Evolutionary conservation across 2,329 filamentous ascomycete genomes (phyloP), one percentile per base, ranked within the genome.

Genomic region (Coniochaeta sp.): DNA sequence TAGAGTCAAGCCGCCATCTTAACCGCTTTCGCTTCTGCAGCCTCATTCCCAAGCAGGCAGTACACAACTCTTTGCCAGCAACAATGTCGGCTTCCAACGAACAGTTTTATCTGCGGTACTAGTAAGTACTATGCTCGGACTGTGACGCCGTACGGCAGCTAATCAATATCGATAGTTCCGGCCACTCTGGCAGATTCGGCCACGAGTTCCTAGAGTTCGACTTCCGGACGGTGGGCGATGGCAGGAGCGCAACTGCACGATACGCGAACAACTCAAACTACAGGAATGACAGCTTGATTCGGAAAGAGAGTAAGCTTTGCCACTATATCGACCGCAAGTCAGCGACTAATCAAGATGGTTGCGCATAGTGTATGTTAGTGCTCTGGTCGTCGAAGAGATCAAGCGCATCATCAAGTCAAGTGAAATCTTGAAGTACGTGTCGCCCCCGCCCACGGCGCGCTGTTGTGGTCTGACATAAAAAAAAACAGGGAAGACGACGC

Each of bases 211-310:
- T 99, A 70, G 93, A 99, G 76, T 99, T 99, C 74, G 95, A 99
- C 74, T 95, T 99, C 70, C 86, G 93, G 60, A 91, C 92, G 26
- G 85, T 98, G 54, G 91, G 91, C 59, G 95, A 99, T 73, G 95
- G 95, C 58, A 87, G 91, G 63, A 97, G 93, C 72, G 95, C 95
- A 8, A 90, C 95, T 58, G 92, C 93, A 34, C 88, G 95, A 76
- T 99, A 99, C 77, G 95, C 95, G 65, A 99, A 99, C 82, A 99
- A 99, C 77, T 98, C 93, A 61, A 99, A 99, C 78, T 99, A 99
- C 78, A 88, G 95, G 71, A 99, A 99, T 77, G 95, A 99, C 74
- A 97, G 93, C 64, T 80, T 99, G 67, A 99, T 99, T 72, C 89
- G 95, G 66, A 99, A 99, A 93, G 95, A 99, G 81, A 99, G 95